phyloP scores from a whole-genome alignment of 2,329 filamentous ascomycete species.

The Aspergillus piperis region DNA sequence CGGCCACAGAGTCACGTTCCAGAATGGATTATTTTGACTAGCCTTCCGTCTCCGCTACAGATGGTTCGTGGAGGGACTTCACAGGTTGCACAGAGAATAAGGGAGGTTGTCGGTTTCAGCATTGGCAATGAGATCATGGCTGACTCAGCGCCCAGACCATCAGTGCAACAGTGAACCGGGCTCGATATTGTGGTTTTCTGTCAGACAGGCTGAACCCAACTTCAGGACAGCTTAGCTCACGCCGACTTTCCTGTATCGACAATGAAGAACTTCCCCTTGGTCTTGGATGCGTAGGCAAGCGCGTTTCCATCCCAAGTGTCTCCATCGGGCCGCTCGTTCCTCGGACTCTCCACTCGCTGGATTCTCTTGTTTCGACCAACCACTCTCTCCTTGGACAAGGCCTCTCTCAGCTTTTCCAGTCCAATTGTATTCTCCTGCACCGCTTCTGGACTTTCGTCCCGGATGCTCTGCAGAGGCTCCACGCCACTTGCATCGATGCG shows the following conservation, averaged over 20 bases:
- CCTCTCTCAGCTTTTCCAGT: slow-evolving; percentile 38
- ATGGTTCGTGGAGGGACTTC: neutral
- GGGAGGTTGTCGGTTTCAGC: slow-evolving; percentile 12
- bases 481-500: slow-evolving; percentile 72
- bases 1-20: neutral
- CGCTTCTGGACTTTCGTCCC: slow-evolving; percentile 63
- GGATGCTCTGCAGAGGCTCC: slow-evolving; percentile 72
- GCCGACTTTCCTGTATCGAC: slow-evolving; percentile 55
- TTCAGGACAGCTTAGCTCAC: neutral
- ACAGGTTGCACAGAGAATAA: slow-evolving; percentile 1
- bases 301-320: slow-evolving; percentile 70
- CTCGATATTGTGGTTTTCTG: neutral
- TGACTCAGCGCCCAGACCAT: slow-evolving; percentile 25
- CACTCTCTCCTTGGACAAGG: slow-evolving; percentile 43
- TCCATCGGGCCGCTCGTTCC: slow-evolving; percentile 40
- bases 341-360: slow-evolving; percentile 37
- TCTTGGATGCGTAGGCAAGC: slow-evolving; percentile 65
- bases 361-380: slow-evolving; percentile 51
- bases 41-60: neutral
- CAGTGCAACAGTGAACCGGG: neutral
- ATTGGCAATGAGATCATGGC: slow-evolving; percentile 20
- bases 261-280: slow-evolving; percentile 72
- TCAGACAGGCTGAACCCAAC: neutral
- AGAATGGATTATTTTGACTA: neutral
- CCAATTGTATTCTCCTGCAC: slow-evolving; percentile 43